phyloP scores from a whole-genome alignment of 305 asterid species.

The Caryopteris hybrid region DNA sequence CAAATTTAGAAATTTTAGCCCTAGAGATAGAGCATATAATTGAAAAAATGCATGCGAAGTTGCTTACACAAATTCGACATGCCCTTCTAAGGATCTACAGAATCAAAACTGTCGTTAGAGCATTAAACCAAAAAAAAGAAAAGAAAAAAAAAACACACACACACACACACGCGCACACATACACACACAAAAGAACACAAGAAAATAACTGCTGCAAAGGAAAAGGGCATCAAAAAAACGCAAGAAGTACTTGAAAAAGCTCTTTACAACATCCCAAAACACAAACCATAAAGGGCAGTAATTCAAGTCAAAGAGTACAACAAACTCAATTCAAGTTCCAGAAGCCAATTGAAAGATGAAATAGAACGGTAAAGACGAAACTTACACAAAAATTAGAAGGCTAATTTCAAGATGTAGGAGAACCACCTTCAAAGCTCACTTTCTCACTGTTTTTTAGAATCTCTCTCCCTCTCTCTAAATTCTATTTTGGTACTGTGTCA shows the following conservation, averaged over 20 bases:
- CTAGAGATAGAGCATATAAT: neutral
- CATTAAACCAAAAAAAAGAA: too few species aligned
- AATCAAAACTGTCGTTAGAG: neutral
- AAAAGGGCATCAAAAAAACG: neutral
- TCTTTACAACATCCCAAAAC: conserved; percentile 12
- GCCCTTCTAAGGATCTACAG: conserved; percentile 12
- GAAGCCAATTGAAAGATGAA: neutral
- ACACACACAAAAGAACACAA: too few species aligned
- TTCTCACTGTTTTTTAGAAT: conserved; percentile 12
- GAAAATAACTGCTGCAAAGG: neutral
- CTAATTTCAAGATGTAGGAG: conserved; percentile 3
- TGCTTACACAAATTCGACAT: neutral
- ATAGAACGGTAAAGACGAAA: neutral
- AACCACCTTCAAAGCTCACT: conserved; percentile 23
- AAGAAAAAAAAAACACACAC: too few species aligned
- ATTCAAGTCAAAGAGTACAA: neutral
- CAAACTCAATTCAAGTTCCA: neutral
- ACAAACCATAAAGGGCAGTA: conserved; percentile 22
- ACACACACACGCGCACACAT: too few species aligned
- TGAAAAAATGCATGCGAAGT: neutral
- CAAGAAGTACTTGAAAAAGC: neutral
- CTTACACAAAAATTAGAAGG: conserved; percentile 30
- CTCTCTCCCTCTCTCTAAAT: neutral
- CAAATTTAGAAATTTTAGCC: neutral
- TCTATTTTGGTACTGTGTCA: conserved; percentile 6